phyloP scores from a whole-genome alignment of 2,329 filamentous ascomycete species.

The Plectosphaerella cucumerina region DNA sequence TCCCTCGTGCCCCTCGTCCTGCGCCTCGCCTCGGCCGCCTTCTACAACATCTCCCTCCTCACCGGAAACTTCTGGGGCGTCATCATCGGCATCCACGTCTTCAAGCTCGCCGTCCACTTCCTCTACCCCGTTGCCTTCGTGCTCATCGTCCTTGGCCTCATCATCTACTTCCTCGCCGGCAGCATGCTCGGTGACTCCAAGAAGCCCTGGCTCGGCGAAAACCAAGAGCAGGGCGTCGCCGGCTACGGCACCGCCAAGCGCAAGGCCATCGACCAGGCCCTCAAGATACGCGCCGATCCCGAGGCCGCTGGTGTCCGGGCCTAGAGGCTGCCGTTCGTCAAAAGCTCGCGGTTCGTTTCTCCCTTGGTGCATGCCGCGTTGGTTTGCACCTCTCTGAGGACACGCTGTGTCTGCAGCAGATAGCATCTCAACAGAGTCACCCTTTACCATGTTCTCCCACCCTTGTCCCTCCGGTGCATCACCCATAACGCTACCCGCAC shows the following conservation, averaged over 20 bases:
- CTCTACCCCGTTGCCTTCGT: slow-evolving; percentile 96
- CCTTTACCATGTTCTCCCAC: too few species aligned
- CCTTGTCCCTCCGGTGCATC: too few species aligned
- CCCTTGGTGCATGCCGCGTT: too few species aligned
- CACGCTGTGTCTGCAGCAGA: too few species aligned
- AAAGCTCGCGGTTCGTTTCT: too few species aligned
- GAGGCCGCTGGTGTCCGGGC: neutral
- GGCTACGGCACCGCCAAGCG: slow-evolving; percentile 84
- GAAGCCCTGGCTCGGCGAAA: slow-evolving; percentile 91
- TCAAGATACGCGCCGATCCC: slow-evolving; percentile 25
- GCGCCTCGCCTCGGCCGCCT: slow-evolving; percentile 84
- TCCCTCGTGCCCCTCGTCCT: slow-evolving; percentile 80
- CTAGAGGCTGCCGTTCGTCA: too few species aligned
- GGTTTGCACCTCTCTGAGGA: too few species aligned
- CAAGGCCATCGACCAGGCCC: slow-evolving; percentile 59
- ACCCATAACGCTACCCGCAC: too few species aligned
- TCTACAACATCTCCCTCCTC: slow-evolving; percentile 93
- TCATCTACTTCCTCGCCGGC: slow-evolving; percentile 83
- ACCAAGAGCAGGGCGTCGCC: slow-evolving; percentile 76
- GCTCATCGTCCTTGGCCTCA: slow-evolving; percentile 79
- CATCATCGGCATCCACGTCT: slow-evolving; percentile 84
- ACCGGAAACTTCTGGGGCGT: slow-evolving; percentile 98
- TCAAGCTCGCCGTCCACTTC: slow-evolving; percentile 75
- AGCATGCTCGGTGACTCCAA: slow-evolving; percentile 78
- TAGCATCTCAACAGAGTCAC: too few species aligned